Evolutionary conservation across 805 yeast genomes (phyloP).

Genomic region (Saccharomycopsis javanensis): DNA sequence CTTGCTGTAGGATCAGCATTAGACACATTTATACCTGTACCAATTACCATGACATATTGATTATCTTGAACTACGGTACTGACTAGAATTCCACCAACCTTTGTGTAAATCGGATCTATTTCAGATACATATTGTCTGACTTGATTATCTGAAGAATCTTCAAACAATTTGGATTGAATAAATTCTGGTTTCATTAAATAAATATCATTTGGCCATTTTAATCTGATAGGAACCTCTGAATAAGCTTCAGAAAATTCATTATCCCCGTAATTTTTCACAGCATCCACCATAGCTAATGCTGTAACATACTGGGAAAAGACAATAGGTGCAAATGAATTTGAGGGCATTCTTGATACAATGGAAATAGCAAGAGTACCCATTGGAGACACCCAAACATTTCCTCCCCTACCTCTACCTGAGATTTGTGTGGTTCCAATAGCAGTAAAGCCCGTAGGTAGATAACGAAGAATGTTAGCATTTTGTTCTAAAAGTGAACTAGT

Average conservation of each 20-base stretch:
- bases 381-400: constrained; percentile 93
- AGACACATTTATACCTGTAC: constrained; percentile 77
- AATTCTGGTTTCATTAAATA: constrained; percentile 63
- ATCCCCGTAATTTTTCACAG: constrained; percentile 49
- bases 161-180: constrained; percentile 24
- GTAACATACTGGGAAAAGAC: constrained; percentile 83
- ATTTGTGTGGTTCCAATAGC: constrained; percentile 75
- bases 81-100: constrained; percentile 77
- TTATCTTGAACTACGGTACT: constrained; percentile 61
- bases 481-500: constrained; percentile 71
- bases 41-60: constrained; percentile 61
- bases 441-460: constrained; percentile 59
- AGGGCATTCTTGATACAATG: constrained; percentile 51
- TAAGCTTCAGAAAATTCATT: constrained; percentile 40
- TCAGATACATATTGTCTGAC: constrained; percentile 29
- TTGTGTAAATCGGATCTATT: constrained; percentile 57
- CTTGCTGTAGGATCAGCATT: constrained; percentile 92
- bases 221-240: constrained; percentile 63
- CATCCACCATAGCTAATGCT: constrained; percentile 74
- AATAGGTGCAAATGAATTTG: constrained; percentile 42
- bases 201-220: constrained; percentile 97
- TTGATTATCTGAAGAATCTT: constrained; percentile 14
- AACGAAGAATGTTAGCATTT: constrained; percentile 48
- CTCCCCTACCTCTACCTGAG: constrained; percentile 90
- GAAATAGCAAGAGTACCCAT: constrained; percentile 84